A percentile compares a stretch with the other conserved stretches of the same genome.
Conservation (phyloP, 1,284 basidiomycete genomes). For the Paramarasmius palmivorus region DNA sequence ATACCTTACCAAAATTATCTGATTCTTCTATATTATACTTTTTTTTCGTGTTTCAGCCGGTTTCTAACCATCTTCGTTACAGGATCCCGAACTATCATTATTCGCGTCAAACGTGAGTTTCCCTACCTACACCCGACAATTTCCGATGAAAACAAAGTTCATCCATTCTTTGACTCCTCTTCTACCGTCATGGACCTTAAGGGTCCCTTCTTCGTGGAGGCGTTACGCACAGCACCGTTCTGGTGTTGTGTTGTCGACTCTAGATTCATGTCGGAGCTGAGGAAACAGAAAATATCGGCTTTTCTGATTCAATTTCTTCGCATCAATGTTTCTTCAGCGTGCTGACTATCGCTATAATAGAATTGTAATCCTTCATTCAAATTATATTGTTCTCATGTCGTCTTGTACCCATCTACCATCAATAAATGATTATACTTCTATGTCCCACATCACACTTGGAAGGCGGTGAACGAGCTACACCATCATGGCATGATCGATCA, state of each 20-base stretch:
- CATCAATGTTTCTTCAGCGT: neutral
- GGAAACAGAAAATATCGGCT: constrained; percentile 69
- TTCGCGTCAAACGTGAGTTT: neutral
- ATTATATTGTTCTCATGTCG: too few species aligned
- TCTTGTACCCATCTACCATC: too few species aligned
- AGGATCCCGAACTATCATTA: neutral
- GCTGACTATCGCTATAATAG: too few species aligned
- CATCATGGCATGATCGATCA: too few species aligned
- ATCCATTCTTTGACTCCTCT: constrained; percentile 79
- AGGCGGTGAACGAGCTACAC: too few species aligned
- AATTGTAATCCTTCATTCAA: too few species aligned
- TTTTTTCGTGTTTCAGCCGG: constrained; percentile 20
- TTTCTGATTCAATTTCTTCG: constrained; percentile 51
- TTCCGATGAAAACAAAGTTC: constrained; percentile 70
- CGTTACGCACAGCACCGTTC: constrained; percentile 46
- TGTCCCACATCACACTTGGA: too few species aligned
- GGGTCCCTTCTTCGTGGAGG: constrained; percentile 35
- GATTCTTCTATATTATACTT: constrained; percentile 36
- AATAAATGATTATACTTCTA: too few species aligned
- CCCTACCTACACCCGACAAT: constrained; percentile 3
- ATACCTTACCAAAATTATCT: constrained; percentile 62
- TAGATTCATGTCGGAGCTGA: constrained; percentile 32
- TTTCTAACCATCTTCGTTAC: constrained; percentile 13
- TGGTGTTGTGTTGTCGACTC: constrained; percentile 45
- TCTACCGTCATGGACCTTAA: constrained; percentile 29